phyloP scores from a whole-genome alignment of 139 green algal species.

The Asterochloris sp. region DNA sequence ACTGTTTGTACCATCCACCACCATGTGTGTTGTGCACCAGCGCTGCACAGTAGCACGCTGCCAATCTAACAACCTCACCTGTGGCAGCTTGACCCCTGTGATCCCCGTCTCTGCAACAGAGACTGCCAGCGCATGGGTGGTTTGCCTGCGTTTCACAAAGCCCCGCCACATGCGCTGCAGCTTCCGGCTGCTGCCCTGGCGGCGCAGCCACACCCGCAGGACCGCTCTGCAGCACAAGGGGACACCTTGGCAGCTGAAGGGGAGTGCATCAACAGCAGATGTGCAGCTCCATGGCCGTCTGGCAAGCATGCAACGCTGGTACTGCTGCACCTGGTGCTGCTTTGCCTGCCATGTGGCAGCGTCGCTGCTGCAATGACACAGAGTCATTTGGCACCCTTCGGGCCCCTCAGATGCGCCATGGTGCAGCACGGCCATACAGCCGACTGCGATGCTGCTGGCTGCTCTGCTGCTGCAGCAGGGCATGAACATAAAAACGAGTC shows the following conservation, averaged over 20 bases:
- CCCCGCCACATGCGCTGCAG: constrained; percentile 32
- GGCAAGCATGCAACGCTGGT: not conserved
- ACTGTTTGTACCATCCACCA: too few relatives aligned
- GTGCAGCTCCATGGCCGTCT: not conserved
- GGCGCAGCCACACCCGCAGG: constrained; percentile 17
- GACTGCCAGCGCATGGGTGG: constrained; percentile 21
- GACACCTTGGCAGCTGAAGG: not conserved
- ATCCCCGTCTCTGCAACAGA: constrained; percentile 25
- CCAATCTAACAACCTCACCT: too few relatives aligned
- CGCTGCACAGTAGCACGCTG: too few relatives aligned
- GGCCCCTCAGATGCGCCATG: too few relatives aligned
- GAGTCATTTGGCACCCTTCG: too few relatives aligned
- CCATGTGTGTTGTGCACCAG: too few relatives aligned
- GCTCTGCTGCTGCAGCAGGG: too few relatives aligned
- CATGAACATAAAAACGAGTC: too few relatives aligned
- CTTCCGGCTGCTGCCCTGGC: constrained; percentile 25
- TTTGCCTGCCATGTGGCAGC: too few relatives aligned
- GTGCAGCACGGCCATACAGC: too few relatives aligned
- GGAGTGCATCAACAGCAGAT: not conserved
- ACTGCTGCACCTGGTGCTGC: not conserved
- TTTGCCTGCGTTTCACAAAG: constrained; percentile 19
- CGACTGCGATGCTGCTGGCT: too few relatives aligned
- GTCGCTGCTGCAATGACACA: too few relatives aligned
- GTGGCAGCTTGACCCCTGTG: not conserved
- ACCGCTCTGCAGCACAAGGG: constrained; percentile 22